These are phyloP conservation scores for Pestalotiopsis sp. DNA, from an alignment of 2,329 filamentous ascomycete genomes.

Conservation along the genomic window DNA sequence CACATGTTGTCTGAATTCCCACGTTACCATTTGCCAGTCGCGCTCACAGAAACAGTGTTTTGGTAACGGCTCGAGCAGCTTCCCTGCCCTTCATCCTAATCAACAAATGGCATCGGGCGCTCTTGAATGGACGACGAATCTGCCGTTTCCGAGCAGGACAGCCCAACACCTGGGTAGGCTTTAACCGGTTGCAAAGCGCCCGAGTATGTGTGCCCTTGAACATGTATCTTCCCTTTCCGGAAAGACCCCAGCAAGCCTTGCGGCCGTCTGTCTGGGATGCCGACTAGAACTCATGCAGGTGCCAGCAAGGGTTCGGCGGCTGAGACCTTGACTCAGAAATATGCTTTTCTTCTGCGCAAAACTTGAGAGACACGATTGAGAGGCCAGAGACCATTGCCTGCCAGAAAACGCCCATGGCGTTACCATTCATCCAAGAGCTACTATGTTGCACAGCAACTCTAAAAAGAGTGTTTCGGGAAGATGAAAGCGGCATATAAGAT, in stretches of 20 bases:
- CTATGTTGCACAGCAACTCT: neutral
- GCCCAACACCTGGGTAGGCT: neutral
- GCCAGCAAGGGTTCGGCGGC: constrained; percentile 7
- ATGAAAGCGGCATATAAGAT: constrained; percentile 2
- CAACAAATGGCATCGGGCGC: neutral
- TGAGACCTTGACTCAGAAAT: constrained; percentile 12
- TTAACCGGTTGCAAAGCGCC: neutral
- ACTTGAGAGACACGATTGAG: neutral
- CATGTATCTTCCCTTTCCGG: constrained; percentile 11
- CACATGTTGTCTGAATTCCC: too few species aligned
- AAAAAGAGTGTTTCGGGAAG: constrained; percentile 11
- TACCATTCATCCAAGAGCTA: neutral
- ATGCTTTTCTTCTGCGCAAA: neutral
- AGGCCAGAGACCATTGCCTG: neutral
- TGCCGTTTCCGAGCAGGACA: neutral
- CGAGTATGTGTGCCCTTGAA: neutral
- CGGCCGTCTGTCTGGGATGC: constrained; percentile 5
- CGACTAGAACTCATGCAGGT: neutral
- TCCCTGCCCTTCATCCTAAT: neutral
- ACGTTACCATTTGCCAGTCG: too few species aligned
- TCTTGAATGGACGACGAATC: neutral
- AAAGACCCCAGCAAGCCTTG: constrained; percentile 14
- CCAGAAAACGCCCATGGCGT: neutral
- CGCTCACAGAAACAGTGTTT: too few species aligned
- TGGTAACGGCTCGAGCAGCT: neutral